Base-by-base conservation (phyloP, 2,329 filamentous ascomycete species). In the Beauveria caledonica region DNA sequence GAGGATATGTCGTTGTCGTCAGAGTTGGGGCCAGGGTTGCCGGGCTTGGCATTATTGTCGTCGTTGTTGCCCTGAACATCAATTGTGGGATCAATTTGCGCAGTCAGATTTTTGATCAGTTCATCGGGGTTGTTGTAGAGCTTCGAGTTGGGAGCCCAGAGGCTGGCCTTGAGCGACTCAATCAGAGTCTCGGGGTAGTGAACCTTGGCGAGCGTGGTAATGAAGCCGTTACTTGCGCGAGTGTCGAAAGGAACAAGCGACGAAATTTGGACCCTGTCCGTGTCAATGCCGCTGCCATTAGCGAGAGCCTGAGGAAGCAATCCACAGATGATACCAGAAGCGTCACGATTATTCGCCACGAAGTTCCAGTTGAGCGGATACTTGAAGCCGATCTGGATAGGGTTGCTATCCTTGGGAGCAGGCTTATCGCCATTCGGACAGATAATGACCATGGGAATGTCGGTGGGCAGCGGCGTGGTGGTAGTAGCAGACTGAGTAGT, bases 361-460 rank as follows among this genome's bases (percentile, higher is more conserved):
- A 95, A 96, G 9, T 82, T 77, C 73, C 94, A 99, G 76, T 95
- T 93, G 66, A 96, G 81, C 1, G 84, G 82, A 69, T 86, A 88
- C 57, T 84, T 78, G 80, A 97, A 97, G 39, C 89, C 94, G 64
- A 97, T 81, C 71, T 96, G 91, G 66, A 96, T 87, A 66, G 89
- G 74, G 4, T 84, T 85, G 1, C 83, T 85, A 66, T 89, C 88
- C 3, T 79, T 74, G 0, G 90, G 88, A 19, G 79, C 72, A 5
- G 75, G 62, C 10, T 71, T 66, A 21, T 79, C 77, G 53, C 82
- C 79, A 60, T 82, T 79, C 45, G 85, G 82, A 9, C 91, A 90
- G 29, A 86, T 83, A 65, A 97, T 92, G 48, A 89, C 82, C 68
- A 84, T 85, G 21, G 92, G 92, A 62, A 95, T 79, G 40, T 79